Percentiles rank a stretch among this genome's conserved stretches.
phyloP scores from a whole-genome alignment of 2,329 filamentous ascomycete species.

The Paecilomyces formosus region DNA sequence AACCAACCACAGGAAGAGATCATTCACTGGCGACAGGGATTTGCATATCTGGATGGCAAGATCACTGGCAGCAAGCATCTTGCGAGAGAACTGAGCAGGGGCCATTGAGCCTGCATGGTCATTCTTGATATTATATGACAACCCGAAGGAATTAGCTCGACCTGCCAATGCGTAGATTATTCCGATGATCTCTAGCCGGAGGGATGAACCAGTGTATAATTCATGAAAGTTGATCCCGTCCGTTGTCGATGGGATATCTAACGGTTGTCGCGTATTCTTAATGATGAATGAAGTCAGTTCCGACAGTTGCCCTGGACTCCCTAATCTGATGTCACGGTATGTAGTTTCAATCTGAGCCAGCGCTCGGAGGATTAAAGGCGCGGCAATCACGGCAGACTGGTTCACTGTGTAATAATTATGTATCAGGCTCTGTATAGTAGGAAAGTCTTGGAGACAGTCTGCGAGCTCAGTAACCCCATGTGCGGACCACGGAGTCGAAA shows the following conservation, averaged over 20 bases:
- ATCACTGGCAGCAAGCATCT: background rate
- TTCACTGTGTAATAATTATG: no score
- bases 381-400: no score
- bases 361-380: no score
- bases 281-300: constrained; percentile 3
- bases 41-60: background rate
- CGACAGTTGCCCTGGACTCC: no score
- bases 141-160: background rate
- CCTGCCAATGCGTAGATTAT: background rate
- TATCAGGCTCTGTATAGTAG: no score
- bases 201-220: background rate
- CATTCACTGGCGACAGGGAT: background rate
- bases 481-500: no score
- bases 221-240: background rate
- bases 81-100: background rate
- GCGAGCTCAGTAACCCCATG: no score
- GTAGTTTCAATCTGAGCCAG: no score
- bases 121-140: background rate
- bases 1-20: background rate
- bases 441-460: no score
- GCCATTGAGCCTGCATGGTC: background rate
- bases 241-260: background rate
- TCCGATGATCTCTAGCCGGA: background rate
- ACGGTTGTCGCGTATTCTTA: constrained; percentile 20
- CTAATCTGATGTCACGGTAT: no score